phyloP scores from a whole-genome alignment of 805 yeast species.

The Ogataea nitratoaversa region DNA sequence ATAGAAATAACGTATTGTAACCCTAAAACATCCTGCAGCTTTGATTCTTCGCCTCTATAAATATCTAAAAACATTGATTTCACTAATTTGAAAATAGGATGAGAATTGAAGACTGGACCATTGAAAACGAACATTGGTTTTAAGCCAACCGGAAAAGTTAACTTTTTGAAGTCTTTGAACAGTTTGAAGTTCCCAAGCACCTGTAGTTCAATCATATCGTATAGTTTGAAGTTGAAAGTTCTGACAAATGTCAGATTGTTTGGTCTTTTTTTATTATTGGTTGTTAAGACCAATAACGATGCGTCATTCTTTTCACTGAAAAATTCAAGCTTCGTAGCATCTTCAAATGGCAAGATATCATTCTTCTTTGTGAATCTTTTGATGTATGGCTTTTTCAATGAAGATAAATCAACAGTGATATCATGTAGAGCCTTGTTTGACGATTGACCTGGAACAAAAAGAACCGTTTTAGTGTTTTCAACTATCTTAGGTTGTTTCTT shows the following conservation, averaged over 20 bases:
- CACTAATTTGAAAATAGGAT: conserved; percentile 79
- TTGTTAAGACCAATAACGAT: conserved; percentile 74
- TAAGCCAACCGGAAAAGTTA: conserved; percentile 81
- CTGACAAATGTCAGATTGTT: conserved; percentile 84
- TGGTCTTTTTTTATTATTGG: conserved; percentile 87
- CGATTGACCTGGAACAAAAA: conserved; percentile 87
- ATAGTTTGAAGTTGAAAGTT: conserved; percentile 84
- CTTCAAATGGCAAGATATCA: conserved; percentile 90
- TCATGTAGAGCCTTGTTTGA: conserved; percentile 79
- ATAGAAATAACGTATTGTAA: conserved; percentile 85
- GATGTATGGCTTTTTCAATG: conserved; percentile 85
- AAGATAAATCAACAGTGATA: conserved; percentile 82
- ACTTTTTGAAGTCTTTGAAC: conserved; percentile 72
- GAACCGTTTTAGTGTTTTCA: conserved; percentile 85
- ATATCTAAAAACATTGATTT: conserved; percentile 89
- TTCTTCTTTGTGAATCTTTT: conserved; percentile 87
- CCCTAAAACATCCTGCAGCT: conserved; percentile 89
- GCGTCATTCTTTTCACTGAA: conserved; percentile 93
- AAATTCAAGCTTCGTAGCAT: conserved; percentile 77
- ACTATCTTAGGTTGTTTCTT: conserved; percentile 82
- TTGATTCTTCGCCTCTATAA: conserved; percentile 79
- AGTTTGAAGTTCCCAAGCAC: conserved; percentile 67
- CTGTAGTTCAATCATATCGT: conserved; percentile 90
- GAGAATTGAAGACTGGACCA: conserved; percentile 86
- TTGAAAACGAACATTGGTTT: conserved; percentile 93